phyloP scores from a whole-genome alignment of 73 alveolate genomes.

The Breviolum minutum region DNA sequence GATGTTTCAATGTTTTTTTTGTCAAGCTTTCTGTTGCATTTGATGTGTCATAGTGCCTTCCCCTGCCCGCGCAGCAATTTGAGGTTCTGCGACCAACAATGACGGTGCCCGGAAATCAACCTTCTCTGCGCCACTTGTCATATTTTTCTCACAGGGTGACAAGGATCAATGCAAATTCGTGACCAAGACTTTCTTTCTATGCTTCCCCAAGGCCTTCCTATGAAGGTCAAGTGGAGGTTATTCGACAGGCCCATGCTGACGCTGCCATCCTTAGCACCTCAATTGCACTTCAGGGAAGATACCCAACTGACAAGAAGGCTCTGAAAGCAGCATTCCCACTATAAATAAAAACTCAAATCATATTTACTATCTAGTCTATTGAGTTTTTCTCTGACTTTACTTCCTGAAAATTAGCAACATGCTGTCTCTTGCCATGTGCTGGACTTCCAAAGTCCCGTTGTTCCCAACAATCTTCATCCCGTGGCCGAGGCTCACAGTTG shows the following conservation, averaged over 20 bases:
- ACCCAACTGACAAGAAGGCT: not conserved
- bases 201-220: constrained; percentile 39
- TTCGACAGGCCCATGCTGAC: constrained; percentile 44
- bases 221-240: constrained; percentile 85
- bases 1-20: not conserved
- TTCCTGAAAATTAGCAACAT: no score
- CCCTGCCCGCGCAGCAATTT: no score
- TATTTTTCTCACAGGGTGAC: no score
- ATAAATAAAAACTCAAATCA: not conserved
- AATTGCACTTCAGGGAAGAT: not conserved
- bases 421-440: not conserved
- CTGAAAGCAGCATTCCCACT: not conserved
- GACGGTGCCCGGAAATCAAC: constrained; percentile 44
- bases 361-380: not conserved
- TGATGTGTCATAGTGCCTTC: no score
- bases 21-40: no score
- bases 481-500: constrained; percentile 38
- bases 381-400: no score
- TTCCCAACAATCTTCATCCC: not conserved
- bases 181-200: no score
- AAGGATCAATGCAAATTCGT: no score
- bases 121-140: not conserved
- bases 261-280: constrained; percentile 48
- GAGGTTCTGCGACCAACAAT: constrained; percentile 40
- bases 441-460: not conserved